Base-by-base conservation (phyloP, 2,329 filamentous ascomycete species). In the Trichophyton rubrum region DNA sequence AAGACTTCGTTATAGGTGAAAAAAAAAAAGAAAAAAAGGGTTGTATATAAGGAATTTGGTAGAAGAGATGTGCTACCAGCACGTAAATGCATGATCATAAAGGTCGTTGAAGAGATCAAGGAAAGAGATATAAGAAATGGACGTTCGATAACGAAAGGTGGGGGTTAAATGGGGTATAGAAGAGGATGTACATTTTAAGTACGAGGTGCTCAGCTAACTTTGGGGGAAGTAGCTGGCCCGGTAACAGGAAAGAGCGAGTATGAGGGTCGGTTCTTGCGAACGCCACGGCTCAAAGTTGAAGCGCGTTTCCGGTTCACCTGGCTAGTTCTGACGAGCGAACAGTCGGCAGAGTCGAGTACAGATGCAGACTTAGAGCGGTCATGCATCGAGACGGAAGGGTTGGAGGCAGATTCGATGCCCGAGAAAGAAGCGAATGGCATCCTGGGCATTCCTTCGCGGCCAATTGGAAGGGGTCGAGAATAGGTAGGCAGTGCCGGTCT, bases 231-330 rank as follows among this genome's bases (percentile, higher is more conserved):
- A 27, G 60, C 65, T 68, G 27, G 27, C 27, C 64, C 66, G 30
- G 65, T 62, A 41, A 68, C 67, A 8, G 73, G 73, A 63, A 75
- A 75, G 51, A 76, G 70, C 45, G 76, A 78, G 65, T 78, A 77
- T 40, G 75, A 77, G n/a, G 74, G 68, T 47, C 75, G 69, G 60
- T 65, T 68, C 66, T 73, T 75, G 60, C 68, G 69, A 51, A 71
- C 66, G 2, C 64, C 61, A 5, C 68, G 72, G 17, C 60, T 63
- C 22, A 64, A 47, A 9, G 64, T 60, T 22, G 70, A 65, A 53
- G 69, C 61, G 6, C 66, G 65, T 47, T 64, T 61, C 59, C 66
- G 64, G 33, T 59, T 57, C n/a, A 67, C 64, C 15, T 43, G 15
- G 40, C 15, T n/a, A 7, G 4, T 43, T 3, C 66, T 61, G 11